Conservation (phyloP, 2,329 filamentous ascomycete genomes). For the Aspergillus thermomutatus region DNA sequence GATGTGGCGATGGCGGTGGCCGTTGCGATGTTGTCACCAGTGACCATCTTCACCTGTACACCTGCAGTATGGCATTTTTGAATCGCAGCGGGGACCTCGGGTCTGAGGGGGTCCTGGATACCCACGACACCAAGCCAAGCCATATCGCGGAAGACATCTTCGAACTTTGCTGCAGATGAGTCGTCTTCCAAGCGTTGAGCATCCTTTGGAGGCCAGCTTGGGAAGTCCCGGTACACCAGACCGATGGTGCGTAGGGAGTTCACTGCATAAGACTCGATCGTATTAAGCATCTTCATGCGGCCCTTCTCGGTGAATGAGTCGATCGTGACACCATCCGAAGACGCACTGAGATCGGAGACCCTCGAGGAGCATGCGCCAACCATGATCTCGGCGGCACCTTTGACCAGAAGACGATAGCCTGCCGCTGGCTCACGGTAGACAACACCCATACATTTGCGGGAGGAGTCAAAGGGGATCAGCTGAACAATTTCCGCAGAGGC, state of each 20-base stretch:
- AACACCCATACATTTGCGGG: constrained; percentile 63
- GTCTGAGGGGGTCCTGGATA: constrained; percentile 70
- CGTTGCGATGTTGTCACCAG: constrained; percentile 67
- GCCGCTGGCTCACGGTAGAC: constrained; percentile 39
- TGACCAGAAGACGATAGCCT: constrained; percentile 46
- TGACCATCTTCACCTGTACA: constrained; percentile 71
- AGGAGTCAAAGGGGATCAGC: constrained; percentile 72
- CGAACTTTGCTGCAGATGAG: constrained; percentile 60
- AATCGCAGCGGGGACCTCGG: constrained; percentile 66
- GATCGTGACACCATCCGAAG: constrained; percentile 19
- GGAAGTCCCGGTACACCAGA: constrained; percentile 69
- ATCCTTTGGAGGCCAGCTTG: constrained; percentile 61
- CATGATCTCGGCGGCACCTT: constrained; percentile 49
- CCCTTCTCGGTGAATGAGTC: constrained; percentile 25
- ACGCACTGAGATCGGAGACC: constrained; percentile 29
- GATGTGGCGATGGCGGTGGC: constrained; percentile 70
- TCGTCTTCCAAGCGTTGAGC: constrained; percentile 60
- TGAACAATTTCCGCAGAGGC: constrained; percentile 60
- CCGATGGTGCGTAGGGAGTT: constrained; percentile 72
- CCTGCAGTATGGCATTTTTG: constrained; percentile 64
- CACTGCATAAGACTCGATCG: constrained; percentile 42
- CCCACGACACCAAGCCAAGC: constrained; percentile 69
- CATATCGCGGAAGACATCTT: constrained; percentile 68
- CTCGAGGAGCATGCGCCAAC: constrained; percentile 34
- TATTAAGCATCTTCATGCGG: constrained; percentile 26